A percentile compares a stretch with the other conserved stretches of the same genome.
These are phyloP conservation scores for Diaporthe aspalathi DNA, from an alignment of 2,329 filamentous ascomycete species.

Conservation along the genomic window DNA sequence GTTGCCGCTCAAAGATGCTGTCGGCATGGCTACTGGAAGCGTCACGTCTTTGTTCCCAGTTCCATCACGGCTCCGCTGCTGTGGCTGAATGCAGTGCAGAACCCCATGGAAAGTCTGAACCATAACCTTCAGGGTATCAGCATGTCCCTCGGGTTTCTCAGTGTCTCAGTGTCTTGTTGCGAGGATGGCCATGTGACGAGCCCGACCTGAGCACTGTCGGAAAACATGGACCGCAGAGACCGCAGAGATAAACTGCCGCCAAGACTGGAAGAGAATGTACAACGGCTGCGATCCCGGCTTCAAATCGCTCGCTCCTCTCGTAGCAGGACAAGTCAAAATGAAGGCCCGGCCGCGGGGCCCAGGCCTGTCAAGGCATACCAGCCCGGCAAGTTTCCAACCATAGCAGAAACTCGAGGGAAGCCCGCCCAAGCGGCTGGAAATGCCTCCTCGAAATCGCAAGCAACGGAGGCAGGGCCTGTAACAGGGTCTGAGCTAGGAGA, in stretches of 20 bases:
- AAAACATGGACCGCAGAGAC: slow-evolving; percentile 1
- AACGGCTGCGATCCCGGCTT: slow-evolving; percentile 1
- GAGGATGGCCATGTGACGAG: not conserved
- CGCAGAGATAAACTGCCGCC: not conserved
- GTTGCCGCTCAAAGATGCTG: slow-evolving; percentile 8
- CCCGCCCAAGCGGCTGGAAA: not conserved
- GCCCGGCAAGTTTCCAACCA: not conserved
- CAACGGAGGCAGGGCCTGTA: not conserved
- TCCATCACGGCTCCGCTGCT: not conserved
- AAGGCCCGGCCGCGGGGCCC: not conserved
- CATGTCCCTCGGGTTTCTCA: not conserved
- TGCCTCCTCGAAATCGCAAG: not conserved
- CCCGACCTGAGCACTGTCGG: not conserved
- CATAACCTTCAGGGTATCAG: not conserved
- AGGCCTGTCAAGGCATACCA: not conserved
- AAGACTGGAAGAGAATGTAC: slow-evolving; percentile 1
- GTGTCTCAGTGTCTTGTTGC: not conserved
- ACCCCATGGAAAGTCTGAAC: not conserved
- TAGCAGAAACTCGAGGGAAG: not conserved
- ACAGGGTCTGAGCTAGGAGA: not conserved
- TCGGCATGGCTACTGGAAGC: not conserved
- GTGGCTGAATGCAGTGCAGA: slow-evolving; percentile 28
- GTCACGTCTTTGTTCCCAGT: slow-evolving; percentile 23
- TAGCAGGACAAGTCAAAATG: not conserved
- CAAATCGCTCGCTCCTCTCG: slow-evolving; percentile 3